Evolutionary conservation across 1,139 yeast species (phyloP).

Genomic region (Blastobotrys serpentis): DNA sequence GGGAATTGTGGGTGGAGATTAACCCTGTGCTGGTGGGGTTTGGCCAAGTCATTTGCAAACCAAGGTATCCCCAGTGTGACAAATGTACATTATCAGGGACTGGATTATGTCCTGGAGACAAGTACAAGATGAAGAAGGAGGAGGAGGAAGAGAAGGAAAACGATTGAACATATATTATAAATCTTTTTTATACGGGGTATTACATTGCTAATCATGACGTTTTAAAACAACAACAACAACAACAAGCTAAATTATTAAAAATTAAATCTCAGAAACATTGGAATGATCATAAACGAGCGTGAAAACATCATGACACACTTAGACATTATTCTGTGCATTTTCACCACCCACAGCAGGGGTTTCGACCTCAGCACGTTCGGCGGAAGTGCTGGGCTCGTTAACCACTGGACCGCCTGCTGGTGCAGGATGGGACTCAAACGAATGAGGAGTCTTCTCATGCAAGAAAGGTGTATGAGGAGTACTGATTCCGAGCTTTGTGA

Average conservation of each 20-base stretch:
- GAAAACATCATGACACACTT: background rate
- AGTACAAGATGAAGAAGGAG: slow-evolving; percentile 7
- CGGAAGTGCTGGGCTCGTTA: slow-evolving; percentile 8
- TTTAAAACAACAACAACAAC: background rate
- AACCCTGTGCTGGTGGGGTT: slow-evolving; percentile 89
- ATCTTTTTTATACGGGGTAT: background rate
- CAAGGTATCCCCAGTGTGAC: slow-evolving; percentile 66
- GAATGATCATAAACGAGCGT: background rate
- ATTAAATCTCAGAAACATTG: slow-evolving; percentile 3
- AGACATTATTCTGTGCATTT: slow-evolving; percentile 6
- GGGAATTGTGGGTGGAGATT: slow-evolving; percentile 72
- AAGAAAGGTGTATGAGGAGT: slow-evolving; percentile 25
- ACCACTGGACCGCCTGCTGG: slow-evolving; percentile 1
- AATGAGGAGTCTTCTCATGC: slow-evolving; percentile 28
- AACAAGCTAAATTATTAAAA: slow-evolving; percentile 6
- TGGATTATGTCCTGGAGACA: slow-evolving; percentile 45
- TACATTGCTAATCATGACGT: background rate
- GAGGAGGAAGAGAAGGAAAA: too few relatives aligned
- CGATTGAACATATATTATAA: too few relatives aligned
- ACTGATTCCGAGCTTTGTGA: slow-evolving; percentile 25
- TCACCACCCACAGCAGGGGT: slow-evolving; percentile 18
- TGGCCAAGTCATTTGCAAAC: slow-evolving; percentile 85
- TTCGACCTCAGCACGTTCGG: slow-evolving; percentile 12
- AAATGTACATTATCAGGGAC: slow-evolving; percentile 58
- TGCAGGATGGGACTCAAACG: slow-evolving; percentile 19